Base-by-base conservation (phyloP, 208 protist genomes). In the Giardia muris region DNA sequence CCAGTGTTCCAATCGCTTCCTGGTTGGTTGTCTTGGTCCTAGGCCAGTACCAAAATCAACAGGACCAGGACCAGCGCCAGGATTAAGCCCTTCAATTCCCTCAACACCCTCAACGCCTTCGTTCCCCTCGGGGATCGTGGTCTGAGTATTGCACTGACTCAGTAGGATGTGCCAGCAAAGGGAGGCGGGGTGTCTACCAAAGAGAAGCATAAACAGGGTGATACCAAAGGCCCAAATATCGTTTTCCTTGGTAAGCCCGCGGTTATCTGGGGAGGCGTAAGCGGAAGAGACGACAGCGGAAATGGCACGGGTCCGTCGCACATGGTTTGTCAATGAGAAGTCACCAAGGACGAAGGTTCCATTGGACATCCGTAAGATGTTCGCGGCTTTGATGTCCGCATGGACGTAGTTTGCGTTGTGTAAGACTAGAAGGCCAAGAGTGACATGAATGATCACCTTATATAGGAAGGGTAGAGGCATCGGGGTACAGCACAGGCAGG, bases 171-270 rank as follows among this genome's bases (percentile, higher is more conserved):
- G 57, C 57, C 10, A 30, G 57, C 57, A 76, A 90, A 90, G 87
- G 2, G 44, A 22, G 0, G 87, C 87, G 2, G 87, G 87, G n/a
- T 90, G 87, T 4, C 4, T 0, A 2, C 87, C 87, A 2, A 90
- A 47, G 10, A 90, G 44, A 1, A 47, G 4, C 44, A 47, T 47
- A n/a, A 90, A 90, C 1, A 90, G 45, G 48, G 45, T 47, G 2
- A 90, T 46, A 44, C 87, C 87, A 90, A 47, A 90, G 1, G 10
- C 87, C 87, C 87, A 90, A 3, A 90, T 46, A 47, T 90, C 87
- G n/a, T 90, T 90, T 47, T 2, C 2, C 10, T 3, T 3, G 1
- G 87, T 90, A 43, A 90, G 48, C 4, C 87, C 87, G 10, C 1
- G 1, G 43, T 2, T 47, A 39, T 90, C 87, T 48, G 87, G 87